Conservation (phyloP, 2,329 filamentous ascomycete species). For the Blastomyces silverae region DNA sequence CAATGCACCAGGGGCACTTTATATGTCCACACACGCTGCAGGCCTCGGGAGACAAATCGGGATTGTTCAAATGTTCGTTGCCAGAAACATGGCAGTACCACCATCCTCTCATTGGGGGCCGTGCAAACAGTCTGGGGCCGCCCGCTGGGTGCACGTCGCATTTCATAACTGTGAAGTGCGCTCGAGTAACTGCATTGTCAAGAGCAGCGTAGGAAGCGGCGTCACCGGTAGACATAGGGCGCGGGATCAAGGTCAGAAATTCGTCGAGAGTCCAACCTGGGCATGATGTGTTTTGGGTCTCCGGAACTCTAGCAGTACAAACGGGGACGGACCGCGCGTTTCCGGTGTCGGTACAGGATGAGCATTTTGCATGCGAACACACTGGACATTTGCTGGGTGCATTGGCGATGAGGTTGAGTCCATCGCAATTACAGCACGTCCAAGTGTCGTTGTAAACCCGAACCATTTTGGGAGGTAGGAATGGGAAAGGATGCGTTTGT, state of each 20-base stretch:
- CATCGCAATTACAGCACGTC: slow-evolving; percentile 24
- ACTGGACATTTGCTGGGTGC: slow-evolving; percentile 15
- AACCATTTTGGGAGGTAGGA: neutral
- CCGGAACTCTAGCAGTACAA: neutral
- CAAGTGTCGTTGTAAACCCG: slow-evolving; percentile 20
- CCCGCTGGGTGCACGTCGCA: neutral
- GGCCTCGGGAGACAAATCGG: slow-evolving; percentile 14
- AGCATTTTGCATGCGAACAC: slow-evolving; percentile 18
- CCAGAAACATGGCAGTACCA: slow-evolving; percentile 19
- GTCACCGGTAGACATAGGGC: neutral
- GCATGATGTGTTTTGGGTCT: neutral
- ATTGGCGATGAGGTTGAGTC: slow-evolving; percentile 22
- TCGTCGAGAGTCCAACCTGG: neutral
- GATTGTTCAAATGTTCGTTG: slow-evolving; percentile 21
- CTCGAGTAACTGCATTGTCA: neutral
- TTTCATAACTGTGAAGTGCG: slow-evolving; percentile 9
- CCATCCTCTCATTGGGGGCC: slow-evolving; percentile 16
- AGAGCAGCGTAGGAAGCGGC: neutral
- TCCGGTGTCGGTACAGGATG: slow-evolving; percentile 13
- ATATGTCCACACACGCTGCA: slow-evolving; percentile 20
- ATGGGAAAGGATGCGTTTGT: neutral
- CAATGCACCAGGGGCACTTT: slow-evolving; percentile 14
- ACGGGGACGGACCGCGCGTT: slow-evolving; percentile 1
- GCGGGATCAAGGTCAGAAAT: slow-evolving; percentile 8
- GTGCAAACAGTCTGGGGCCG: slow-evolving; percentile 1